These are phyloP conservation scores for Carex sylvatica DNA, from an alignment of 202 grass and related monocot species.

Conservation along the genomic window DNA sequence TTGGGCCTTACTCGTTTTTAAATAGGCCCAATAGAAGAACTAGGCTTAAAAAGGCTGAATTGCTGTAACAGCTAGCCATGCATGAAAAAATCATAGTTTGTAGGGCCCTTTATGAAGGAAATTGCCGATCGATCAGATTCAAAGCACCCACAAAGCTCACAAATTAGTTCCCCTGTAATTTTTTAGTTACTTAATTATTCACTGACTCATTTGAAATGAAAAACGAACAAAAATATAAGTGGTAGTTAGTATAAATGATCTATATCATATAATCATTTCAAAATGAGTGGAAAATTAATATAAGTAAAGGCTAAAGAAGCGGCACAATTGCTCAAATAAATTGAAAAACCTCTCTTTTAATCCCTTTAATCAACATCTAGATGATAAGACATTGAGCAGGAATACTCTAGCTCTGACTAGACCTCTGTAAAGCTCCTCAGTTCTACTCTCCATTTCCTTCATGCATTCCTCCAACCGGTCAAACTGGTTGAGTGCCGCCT, in stretches of 20 bases:
- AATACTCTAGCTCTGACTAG: conserved; percentile 67
- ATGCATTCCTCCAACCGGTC: conserved; percentile 56
- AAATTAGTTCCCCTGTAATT: neutral
- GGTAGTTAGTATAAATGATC: neutral
- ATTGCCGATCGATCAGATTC: neutral
- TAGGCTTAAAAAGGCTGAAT: neutral
- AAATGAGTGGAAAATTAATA: neutral
- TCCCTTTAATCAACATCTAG: conserved; percentile 34
- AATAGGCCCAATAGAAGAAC: neutral
- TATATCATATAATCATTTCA: neutral
- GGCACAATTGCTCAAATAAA: neutral
- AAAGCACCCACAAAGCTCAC: neutral
- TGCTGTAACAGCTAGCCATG: neutral
- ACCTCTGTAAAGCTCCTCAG: conserved; percentile 57
- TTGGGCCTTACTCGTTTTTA: neutral
- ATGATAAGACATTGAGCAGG: conserved; percentile 69
- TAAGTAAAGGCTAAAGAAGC: neutral
- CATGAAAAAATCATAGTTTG: neutral
- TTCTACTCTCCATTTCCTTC: conserved; percentile 43
- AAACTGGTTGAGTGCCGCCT: conserved; percentile 43
- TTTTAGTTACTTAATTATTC: neutral
- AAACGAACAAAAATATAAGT: neutral
- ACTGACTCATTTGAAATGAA: neutral
- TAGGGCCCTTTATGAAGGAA: neutral
- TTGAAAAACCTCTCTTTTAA: neutral